These are phyloP conservation scores for Lasiodiplodia sp. DNA, from an alignment of 2,329 filamentous ascomycete genomes.

Conservation along the genomic window DNA sequence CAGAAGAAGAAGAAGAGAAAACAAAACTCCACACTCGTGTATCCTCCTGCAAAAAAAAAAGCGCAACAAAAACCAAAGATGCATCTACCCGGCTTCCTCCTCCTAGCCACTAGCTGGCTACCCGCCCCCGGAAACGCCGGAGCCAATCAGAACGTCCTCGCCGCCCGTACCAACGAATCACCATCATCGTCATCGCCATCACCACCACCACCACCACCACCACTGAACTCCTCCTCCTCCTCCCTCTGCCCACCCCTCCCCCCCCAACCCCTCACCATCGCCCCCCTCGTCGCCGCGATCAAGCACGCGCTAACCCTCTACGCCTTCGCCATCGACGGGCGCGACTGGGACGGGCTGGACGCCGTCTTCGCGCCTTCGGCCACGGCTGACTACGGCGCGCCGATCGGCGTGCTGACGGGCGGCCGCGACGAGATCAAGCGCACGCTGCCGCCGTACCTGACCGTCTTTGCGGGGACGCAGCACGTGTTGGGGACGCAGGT, in stretches of 20 bases:
- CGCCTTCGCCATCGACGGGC: conserved; percentile 16
- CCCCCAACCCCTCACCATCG: not conserved
- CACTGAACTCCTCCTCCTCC: too few relatives aligned
- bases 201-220: not conserved
- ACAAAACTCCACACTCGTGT: not conserved
- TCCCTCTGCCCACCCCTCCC: not conserved
- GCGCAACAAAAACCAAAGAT: not conserved
- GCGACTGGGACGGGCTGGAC: not conserved
- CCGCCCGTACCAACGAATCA: not conserved
- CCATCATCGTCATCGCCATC: not conserved
- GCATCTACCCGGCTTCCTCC: not conserved
- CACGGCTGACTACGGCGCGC: conserved; percentile 2
- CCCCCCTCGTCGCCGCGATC: not conserved
- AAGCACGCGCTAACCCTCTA: conserved; percentile 1
- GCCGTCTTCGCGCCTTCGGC: not conserved
- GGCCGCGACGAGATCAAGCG: not conserved
- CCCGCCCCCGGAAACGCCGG: not conserved
- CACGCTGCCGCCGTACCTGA: conserved; percentile 15
- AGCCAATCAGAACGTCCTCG: conserved; percentile 4
- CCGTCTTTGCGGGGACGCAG: not conserved
- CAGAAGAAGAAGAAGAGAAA: not conserved
- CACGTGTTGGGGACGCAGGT: conserved; percentile 2
- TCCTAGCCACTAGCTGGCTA: not conserved
- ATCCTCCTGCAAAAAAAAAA: not conserved
- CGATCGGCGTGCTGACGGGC: not conserved